Base-by-base conservation (phyloP, 306 rosid species). In the Argentina anserina region DNA sequence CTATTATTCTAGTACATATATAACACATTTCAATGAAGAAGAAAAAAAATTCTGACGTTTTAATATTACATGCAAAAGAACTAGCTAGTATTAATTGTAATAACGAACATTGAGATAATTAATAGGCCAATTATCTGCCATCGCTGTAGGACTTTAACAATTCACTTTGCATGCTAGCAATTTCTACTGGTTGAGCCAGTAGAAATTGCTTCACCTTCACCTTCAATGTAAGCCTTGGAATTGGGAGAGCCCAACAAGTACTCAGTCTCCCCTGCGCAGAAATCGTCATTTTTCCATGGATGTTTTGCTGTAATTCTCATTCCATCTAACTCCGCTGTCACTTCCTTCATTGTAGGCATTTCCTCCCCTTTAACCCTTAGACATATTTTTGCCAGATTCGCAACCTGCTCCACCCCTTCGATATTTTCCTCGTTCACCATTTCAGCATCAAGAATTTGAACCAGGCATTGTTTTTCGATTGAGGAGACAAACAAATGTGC, bases 291-390 rank as follows among this genome's bases (percentile, higher is more conserved):
- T 26, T 55, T 64, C 66, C 65, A 26, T 12, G 65, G 66, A 33
- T 55, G 65, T 50, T 34, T 36, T 31, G 13, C 65, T 65, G 1
- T 13, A 11, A 6, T 31, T 14, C 25, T 34, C 20, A 71, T n/a
- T 9, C 25, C 76, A 43, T 41, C 76, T 20, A 72, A 52, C 31
- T 66, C 62, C 40, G 5, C 5, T 2, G 71, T 41, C 26, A 74
- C 71, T 63, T 74, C 63, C 17, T 74, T 74, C 78, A 74, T 74
- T 4, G 10, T 74, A 45, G 78, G 71, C 46, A 71, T 74, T 37
- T 74, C 66, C 31, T 65, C 73, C n/a, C 78, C 71, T 52, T 33
- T 75, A 11, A 66, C 6, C 41, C 58, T 12, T 10, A 74, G 4
- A 46, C 78, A 64, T 7, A 39, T 12, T 29, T 9, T 75, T 7